Base-by-base conservation (phyloP, 2,329 filamentous ascomycete genomes). In the Neurospora sp. region DNA sequence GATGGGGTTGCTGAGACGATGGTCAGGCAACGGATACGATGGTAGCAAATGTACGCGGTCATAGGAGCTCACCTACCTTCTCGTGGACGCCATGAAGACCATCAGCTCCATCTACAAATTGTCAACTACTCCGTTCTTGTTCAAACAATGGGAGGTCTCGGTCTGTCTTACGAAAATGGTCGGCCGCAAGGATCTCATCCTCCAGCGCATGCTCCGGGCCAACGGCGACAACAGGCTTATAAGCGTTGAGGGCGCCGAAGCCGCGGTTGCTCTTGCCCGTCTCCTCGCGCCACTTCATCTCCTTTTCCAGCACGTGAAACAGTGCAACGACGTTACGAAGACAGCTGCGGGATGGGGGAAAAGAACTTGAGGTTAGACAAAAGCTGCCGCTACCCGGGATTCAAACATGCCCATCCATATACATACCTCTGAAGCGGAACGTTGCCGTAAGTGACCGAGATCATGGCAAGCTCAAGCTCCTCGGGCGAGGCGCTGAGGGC, bases 361-460 rank as follows among this genome's bases (percentile, higher is more conserved):
- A 23, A 11, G 23, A n/a, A n/a, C 17, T 52, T 52, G 39, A 17
- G 42, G 17, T 8, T 9, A n/a, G 33, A 38, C 43, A 36, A 28
- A 33, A 66, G 42, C 17, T 23, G 36, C 33, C 17, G 52, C 17
- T 19, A 33, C 28, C 52, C 33, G 19, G 23, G 13, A 28, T 9
- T 28, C 42, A 43, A 17, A 9, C 13, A 33, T 58, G 23, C 23
- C 46, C 23, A 58, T 4, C 28, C 10, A 52, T 15, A 11, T 36
- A 74, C 82, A 71, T 79, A 93, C 91, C 89, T 94, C 73, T 93
- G 86, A 17, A 97, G 88, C 74, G 94, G 89, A 28, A 98, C 92
- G 78, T 99, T 99, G 70, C 96, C 96, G 79, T 96, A 97, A 0
- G 94, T 97, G 71, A 97, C 86, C 1, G 93, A 97, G 70, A 99